Base-by-base conservation (phyloP, 2,329 filamentous ascomycete species). In the Trichoderma oligosporum region DNA sequence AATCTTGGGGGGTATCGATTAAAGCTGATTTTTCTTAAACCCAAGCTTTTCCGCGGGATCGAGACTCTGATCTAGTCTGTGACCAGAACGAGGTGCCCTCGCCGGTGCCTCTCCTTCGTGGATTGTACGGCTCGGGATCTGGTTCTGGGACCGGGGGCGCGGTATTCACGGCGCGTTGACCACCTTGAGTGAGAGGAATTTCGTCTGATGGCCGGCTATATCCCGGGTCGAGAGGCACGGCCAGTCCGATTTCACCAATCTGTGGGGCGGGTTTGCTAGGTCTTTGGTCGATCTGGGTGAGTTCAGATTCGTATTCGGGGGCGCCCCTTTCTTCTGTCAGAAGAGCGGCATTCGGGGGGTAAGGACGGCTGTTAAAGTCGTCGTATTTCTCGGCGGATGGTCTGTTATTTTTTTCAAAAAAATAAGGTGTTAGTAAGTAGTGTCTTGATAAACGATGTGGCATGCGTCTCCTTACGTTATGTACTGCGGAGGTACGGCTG, bases 401-500 rank as follows among this genome's bases (percentile, higher is more conserved):
- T 46, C 71, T 73, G 44, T 47, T 62, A 51, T 12, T 39, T 14
- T 16, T 6, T 29, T n/a, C 22, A 51, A 48, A n/a, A n/a, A n/a
- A n/a, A n/a, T n/a, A n/a, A n/a, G n/a, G n/a, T 2, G 62, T 69
- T 49, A 66, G 67, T 48, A 36, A 49, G n/a, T 2, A 25, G 4
- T 1, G 9, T 53, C 27, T 49, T 47, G 20, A 55, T 16, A 16
- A 20, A 2, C 25, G 5, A 16, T 24, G 27, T 20, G 8, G 7
- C 2, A 42, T 11, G 24, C 4, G 12, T 2, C 6, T 48, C 11
- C 58, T 68, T 65, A 78, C 75, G 73, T 74, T 58, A 75, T 73
- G 59, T 75, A 76, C 25, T 74, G 39, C 2, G 31, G 6, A 3
- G 47, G 48, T 36, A 38, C 39, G 22, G 35, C 33, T 48, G 22